A percentile compares a stretch with the other conserved stretches of the same genome.
Evolutionary conservation across 306 rosid species (phyloP).

Genomic region (Lotus japonicus): DNA sequence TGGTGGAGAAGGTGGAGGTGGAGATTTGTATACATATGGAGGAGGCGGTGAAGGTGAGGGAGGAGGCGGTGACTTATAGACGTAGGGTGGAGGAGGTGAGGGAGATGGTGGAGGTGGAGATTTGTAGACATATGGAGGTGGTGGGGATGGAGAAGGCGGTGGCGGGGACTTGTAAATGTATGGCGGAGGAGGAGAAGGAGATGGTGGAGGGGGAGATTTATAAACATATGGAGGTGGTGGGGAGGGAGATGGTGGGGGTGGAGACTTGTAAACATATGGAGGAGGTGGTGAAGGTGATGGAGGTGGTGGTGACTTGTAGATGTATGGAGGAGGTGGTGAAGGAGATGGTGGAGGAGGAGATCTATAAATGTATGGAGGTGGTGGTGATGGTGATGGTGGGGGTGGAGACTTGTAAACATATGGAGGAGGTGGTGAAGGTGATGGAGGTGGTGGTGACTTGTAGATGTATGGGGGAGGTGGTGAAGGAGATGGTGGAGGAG

Average conservation of each 20-base stretch:
- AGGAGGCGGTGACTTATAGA: neutral
- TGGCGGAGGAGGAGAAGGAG: neutral
- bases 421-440: neutral
- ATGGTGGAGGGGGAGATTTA: neutral
- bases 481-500: neutral
- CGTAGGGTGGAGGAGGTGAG: neutral
- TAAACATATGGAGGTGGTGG: neutral
- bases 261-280: neutral
- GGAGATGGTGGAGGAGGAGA: constrained; percentile 15
- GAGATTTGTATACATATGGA: neutral
- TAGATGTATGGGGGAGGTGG: neutral
- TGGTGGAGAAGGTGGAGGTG: too few relatives aligned
- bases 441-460: neutral
- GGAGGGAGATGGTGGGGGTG: neutral
- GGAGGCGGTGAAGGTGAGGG: neutral
- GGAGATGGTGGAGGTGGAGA: neutral
- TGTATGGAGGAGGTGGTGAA: neutral
- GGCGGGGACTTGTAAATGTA: neutral
- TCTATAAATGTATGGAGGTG: neutral
- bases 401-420: constrained; percentile 15
- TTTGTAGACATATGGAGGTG: neutral
- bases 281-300: neutral
- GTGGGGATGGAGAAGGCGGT: constrained; percentile 5
- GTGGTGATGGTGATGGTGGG: neutral
- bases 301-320: neutral